These are phyloP conservation scores for Debaryomyces nepalensis DNA, from an alignment of 1,139 yeast species.

Conservation along the genomic window DNA sequence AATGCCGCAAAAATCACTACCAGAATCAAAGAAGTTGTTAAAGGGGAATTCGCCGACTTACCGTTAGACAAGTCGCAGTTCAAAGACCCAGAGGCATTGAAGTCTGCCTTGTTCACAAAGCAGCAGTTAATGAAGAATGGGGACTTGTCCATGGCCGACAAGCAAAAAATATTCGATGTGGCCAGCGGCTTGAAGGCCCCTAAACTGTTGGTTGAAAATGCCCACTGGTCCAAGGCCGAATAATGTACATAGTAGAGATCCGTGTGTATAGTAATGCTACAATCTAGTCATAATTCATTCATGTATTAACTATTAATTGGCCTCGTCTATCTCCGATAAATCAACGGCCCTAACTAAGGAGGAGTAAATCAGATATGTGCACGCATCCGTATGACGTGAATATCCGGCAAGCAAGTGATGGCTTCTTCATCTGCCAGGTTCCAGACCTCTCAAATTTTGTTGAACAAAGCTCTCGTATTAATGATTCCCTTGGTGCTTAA, in stretches of 20 bases:
- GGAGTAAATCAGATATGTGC: neutral
- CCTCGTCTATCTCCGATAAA: neutral
- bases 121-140: conserved; percentile 39
- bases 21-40: conserved; percentile 38
- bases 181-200: conserved; percentile 33
- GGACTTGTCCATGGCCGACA: conserved; percentile 31
- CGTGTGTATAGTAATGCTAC: conserved; percentile 7
- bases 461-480: conserved; percentile 44
- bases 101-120: conserved; percentile 25
- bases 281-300: conserved; percentile 1
- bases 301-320: conserved; percentile 7
- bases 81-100: conserved; percentile 18
- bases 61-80: conserved; percentile 15
- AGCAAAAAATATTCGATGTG: conserved; percentile 34
- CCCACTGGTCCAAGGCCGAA: conserved; percentile 40
- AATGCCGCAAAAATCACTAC: conserved; percentile 28
- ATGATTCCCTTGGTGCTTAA: conserved; percentile 38
- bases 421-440: neutral
- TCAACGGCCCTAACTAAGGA: conserved; percentile 1
- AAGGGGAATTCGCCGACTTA: conserved; percentile 35
- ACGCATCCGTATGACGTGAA: neutral
- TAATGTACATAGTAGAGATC: conserved; percentile 12
- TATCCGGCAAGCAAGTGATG: neutral
- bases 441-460: conserved; percentile 32
- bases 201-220: conserved; percentile 33